Percentiles rank a stretch among this genome's conserved stretches.
phyloP scores from a whole-genome alignment of 352 stramenopile genomes.

The Globisporangium abappressorium region DNA sequence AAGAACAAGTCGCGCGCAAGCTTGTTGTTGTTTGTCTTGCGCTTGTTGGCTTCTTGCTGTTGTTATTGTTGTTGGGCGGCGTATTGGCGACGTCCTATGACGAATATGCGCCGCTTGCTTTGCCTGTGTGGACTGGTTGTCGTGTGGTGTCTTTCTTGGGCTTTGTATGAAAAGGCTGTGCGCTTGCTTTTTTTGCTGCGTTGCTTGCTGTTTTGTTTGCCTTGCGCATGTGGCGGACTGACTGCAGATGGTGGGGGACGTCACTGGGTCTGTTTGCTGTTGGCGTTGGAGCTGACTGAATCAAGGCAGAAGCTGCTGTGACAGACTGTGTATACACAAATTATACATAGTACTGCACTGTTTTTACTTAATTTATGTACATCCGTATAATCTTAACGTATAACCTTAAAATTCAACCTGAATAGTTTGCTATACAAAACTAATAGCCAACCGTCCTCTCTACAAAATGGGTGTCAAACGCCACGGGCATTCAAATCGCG shows the following conservation, averaged over 20 bases:
- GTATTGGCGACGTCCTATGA: neutral
- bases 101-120: neutral
- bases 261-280: neutral
- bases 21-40: neutral
- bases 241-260: neutral
- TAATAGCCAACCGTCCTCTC: too few species aligned
- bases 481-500: too few species aligned
- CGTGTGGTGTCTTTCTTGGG: neutral
- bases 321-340: too few species aligned
- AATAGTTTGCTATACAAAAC: too few species aligned
- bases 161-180: neutral
- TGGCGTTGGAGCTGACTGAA: neutral
- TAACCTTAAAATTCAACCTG: too few species aligned
- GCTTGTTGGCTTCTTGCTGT: neutral
- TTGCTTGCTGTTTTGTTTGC: neutral
- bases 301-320: too few species aligned
- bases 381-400: too few species aligned
- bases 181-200: neutral
- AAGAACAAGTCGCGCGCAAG: neutral
- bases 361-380: too few species aligned
- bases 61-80: too few species aligned
- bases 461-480: too few species aligned
- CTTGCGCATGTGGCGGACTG: neutral
- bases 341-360: too few species aligned
- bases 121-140: neutral